Evolutionary conservation across 768 basidiomycete genomes (phyloP), one percentile per base, ranked within the genome.

Genomic region (Kwoniella sp.): DNA sequence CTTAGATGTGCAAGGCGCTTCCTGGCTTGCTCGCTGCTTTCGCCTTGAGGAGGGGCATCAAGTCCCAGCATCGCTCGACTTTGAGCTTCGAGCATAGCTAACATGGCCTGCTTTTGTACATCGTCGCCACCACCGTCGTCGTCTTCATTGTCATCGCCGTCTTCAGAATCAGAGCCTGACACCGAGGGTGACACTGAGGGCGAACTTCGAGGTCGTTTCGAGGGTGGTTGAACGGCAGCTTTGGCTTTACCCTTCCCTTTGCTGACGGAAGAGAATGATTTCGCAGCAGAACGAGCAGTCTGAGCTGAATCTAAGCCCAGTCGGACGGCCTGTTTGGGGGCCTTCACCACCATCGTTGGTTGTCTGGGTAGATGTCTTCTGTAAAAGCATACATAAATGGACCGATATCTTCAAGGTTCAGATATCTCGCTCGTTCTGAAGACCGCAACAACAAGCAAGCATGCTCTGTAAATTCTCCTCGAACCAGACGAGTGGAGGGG

Each of bases 41-140:
- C 69, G 13, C 45, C 68, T 41, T 38, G 22, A 15, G 62, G 54
- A 1, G 52, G 61, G 12, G 20, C 56, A 4, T 60, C 61, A 1
- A 77, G 38, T n/a, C 78, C 78, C 13, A 81, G 68, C 73, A 81
- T 75, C 7, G 76, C 73, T 56, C 74, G 63, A 38, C 73, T 70
- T 56, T 78, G 78, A 23, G 79, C 81, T 64, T 80, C 68, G 3
- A 81, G 71, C 0, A 70, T 70, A 30, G 73, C 75, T n/a, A 81
- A 64, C 79, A 80, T 79, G 3, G 65, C 63, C 30, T 48, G 45
- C 12, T 74, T 62, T 17, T 45, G 41, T 9, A 45, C 20, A 20
- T 66, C 69, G 7, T 62, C 66, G 13, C 65, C 59, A 2, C 62
- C 68, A 22, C 59, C 66, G n/a, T 69, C 59, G 0, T 71, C 67